Base-by-base conservation (phyloP, 2,329 filamentous ascomycete species). In the Chrysosporium queenslandicum region DNA sequence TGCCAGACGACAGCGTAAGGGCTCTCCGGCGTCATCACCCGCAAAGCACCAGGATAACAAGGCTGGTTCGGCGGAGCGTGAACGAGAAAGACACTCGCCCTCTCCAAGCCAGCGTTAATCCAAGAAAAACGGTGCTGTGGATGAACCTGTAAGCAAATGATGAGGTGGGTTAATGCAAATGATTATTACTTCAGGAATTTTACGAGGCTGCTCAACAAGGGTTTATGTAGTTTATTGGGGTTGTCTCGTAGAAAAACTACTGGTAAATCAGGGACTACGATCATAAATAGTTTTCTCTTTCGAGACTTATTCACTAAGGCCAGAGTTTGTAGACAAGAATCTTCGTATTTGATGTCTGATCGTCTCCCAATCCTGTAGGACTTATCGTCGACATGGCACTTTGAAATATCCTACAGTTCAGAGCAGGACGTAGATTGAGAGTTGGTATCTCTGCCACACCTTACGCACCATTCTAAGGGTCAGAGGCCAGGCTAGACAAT, bases 1-100 rank as follows among this genome's bases (percentile, higher is more conserved):
- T 34, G 64, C 60, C 20, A 68, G 68, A 54, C 68, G 67, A 59
- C 64, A 66, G 57, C 69, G 65, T 59, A 72, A 71, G 55, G 66
- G 65, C 51, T 69, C 70, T 57, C 71, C 71, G 42, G 63, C 65
- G 55, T 71, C 70, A 56, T 65, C 64, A 57, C 68, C 66, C 51
- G 63, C 64, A 61, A 66, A 69, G 40, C 74, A 73, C 58, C 64
- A 67, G 59, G 66, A 65, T 55, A 69, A 64, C 58, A 64, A 66
- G 57, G 63, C 68, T 64, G 68, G 68, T 65, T 62, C 67, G 58
- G 60, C 66, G 37, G 60, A 66, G 37, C 59, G 66, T 47, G 60
- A 62, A 32, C 39, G 58, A 46, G 50, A 56, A 41, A 61, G 55
- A 55, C 60, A 53, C 50, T 60, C 60, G 23, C 54, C 58, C 16